These are phyloP conservation scores for Tolypocladium ophioglossoides DNA, from an alignment of 2,329 filamentous ascomycete species.

Conservation along the genomic window DNA sequence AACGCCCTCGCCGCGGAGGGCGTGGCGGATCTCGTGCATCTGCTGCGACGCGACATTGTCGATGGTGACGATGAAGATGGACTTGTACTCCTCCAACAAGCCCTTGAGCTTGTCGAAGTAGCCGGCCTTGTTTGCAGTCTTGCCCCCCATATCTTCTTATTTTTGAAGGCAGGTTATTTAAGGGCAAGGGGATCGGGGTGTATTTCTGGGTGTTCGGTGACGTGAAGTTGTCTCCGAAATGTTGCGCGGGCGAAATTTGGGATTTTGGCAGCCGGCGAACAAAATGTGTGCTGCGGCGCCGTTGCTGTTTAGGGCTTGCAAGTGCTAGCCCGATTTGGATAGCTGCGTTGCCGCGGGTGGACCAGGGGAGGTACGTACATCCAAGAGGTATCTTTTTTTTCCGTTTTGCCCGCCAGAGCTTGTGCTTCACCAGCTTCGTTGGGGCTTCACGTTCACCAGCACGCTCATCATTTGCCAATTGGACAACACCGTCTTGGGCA, in stretches of 20 bases:
- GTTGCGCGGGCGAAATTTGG: constrained; percentile 9
- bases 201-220: constrained; percentile 12
- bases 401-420: background rate
- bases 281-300: constrained; percentile 19
- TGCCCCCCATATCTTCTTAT: constrained; percentile 99
- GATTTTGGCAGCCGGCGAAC: constrained; percentile 9
- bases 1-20: constrained; percentile 83
- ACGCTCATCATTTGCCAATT: background rate
- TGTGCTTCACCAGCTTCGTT: background rate
- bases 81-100: constrained; percentile 92
- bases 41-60: constrained; percentile 99
- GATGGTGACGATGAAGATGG: constrained; percentile 93
- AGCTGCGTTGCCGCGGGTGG: background rate
- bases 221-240: constrained; percentile 11
- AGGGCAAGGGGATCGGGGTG: constrained; percentile 49
- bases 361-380: constrained; percentile 16
- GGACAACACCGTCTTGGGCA: background rate
- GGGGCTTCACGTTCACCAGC: background rate
- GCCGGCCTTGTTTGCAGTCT: constrained; percentile 80
- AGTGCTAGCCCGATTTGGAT: constrained; percentile 14
- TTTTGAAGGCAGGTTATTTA: constrained; percentile 96
- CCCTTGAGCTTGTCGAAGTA: constrained; percentile 99
- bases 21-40: constrained; percentile 99
- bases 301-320: constrained; percentile 25
- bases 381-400: constrained; percentile 22